Evolutionary conservation across 768 basidiomycete genomes (phyloP), one percentile per base, ranked within the genome.

Genomic region (Leccinum broughii): DNA sequence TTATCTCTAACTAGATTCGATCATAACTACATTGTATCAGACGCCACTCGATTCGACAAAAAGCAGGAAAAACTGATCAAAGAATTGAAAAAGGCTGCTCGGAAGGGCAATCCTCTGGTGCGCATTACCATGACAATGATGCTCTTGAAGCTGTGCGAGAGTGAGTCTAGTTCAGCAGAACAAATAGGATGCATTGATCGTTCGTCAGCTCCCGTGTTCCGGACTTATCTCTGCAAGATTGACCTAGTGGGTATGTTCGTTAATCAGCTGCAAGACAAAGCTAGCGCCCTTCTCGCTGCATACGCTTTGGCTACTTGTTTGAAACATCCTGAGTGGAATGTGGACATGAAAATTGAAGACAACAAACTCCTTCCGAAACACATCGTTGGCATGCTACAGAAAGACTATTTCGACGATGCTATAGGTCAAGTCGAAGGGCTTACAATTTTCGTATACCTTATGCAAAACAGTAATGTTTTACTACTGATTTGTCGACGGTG

Each of bases 401-500:
- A 58, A 11, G 64, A 70, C 55, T 70, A 60, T 49, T 70, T 69
- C n/a, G 66, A 69, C 6, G 66, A 70, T 20, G 66, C 68, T 17
- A 57, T 70, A 0, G 69, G 66, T 15, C 53, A 6, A 20, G 55
- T 68, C 2, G 68, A 69, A 54, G 68, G 68, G 9, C 66, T 70
- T 44, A 64, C 68, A 34, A 62, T 70, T 1, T 70, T 70, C 15
- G 51, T 51, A 2, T 51, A 70, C 24, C 54, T 70, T 6, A 68
- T 70, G 64, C 57, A 61, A 44, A 28, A 64, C 6, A 57, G 69
- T 70, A 64, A 63, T 17, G 24, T 8, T 24, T 10, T 8, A n/a
- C 26, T 13, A 13, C 44, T 32, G 11, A 11, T 54, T 30, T 22
- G 22, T 22, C 22, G 37, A 30, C 17, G 34, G n/a, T 53, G 13